phyloP scores from a whole-genome alignment of 163 green algal species.

The Chlorella variabilis region DNA sequence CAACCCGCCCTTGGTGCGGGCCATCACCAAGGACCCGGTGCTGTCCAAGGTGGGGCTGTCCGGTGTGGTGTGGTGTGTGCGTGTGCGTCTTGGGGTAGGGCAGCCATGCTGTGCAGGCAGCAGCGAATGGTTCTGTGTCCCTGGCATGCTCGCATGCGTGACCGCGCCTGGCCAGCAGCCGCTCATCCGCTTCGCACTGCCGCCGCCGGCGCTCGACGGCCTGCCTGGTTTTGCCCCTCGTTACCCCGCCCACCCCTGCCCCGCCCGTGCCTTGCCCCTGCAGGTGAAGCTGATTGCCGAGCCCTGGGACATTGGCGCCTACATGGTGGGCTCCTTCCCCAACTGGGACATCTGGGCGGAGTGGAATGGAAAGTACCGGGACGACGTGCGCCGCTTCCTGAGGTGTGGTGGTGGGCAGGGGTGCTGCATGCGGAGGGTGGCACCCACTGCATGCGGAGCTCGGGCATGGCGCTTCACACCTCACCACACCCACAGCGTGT shows the following conservation, averaged over 20 bases:
- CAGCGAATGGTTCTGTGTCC: too few relatives aligned
- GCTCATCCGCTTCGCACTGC: too few relatives aligned
- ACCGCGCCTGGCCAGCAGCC: too few relatives aligned
- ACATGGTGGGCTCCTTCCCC: constrained; percentile 91
- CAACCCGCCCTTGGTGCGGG: constrained; percentile 88
- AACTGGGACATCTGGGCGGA: constrained; percentile 96
- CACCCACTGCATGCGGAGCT: too few relatives aligned
- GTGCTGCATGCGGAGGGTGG: too few relatives aligned
- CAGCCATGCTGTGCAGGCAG: neutral
- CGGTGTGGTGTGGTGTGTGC: neutral
- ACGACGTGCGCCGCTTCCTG: constrained; percentile 91
- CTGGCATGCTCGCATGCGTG: too few relatives aligned
- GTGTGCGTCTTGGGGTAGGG: neutral
- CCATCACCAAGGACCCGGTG: constrained; percentile 90
- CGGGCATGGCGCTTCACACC: too few relatives aligned
- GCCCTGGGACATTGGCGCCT: constrained; percentile 92
- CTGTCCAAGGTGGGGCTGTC: constrained; percentile 74
- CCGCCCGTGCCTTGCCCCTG: too few relatives aligned
- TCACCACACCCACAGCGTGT: too few relatives aligned
- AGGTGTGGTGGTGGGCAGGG: constrained; percentile 52
- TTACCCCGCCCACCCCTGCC: too few relatives aligned
- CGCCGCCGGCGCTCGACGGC: too few relatives aligned
- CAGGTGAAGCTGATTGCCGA: constrained; percentile 92
- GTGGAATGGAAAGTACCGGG: constrained; percentile 97
- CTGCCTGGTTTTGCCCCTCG: too few relatives aligned